phyloP scores from a whole-genome alignment of 164 flowering plant species.

The Nymphaea thermarum region DNA sequence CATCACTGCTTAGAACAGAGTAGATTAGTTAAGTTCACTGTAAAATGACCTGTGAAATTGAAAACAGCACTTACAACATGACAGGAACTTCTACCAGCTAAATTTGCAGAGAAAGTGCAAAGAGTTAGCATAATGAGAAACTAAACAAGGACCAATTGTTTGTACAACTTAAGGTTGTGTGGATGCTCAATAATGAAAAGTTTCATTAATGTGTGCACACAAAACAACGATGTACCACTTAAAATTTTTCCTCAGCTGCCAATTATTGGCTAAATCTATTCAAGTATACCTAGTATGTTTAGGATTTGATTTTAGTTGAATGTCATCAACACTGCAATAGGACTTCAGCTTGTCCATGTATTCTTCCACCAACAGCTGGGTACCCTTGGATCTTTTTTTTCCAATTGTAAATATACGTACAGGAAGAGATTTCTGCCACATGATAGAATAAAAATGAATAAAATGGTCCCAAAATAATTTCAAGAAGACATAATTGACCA shows the following conservation, averaged over 20 bases:
- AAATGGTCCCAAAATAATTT: background rate
- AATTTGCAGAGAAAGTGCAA: too few relatives aligned
- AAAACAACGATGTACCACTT: too few relatives aligned
- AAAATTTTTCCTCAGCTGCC: too few relatives aligned
- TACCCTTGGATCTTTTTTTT: slow-evolving; percentile 58
- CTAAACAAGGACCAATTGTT: too few relatives aligned
- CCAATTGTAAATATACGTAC: slow-evolving; percentile 61
- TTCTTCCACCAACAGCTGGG: slow-evolving; percentile 65
- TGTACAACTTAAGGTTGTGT: too few relatives aligned
- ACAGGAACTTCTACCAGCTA: too few relatives aligned
- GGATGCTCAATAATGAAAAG: too few relatives aligned
- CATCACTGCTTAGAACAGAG: slow-evolving; percentile 24
- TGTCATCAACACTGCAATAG: slow-evolving; percentile 54
- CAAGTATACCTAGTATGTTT: slow-evolving; percentile 53
- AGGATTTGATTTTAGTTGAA: slow-evolving; percentile 70
- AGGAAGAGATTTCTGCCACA: slow-evolving; percentile 58
- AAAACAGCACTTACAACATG: too few relatives aligned
- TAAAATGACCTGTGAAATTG: too few relatives aligned
- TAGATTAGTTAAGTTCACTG: background rate
- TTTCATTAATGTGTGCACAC: too few relatives aligned
- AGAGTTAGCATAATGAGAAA: too few relatives aligned
- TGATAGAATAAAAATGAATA: background rate
- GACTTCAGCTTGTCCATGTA: slow-evolving; percentile 52
- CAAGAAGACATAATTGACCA: background rate
- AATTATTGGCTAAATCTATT: background rate